These are phyloP conservation scores for Candida sonorensis DNA, from an alignment of 805 yeast species.

Conservation along the genomic window DNA sequence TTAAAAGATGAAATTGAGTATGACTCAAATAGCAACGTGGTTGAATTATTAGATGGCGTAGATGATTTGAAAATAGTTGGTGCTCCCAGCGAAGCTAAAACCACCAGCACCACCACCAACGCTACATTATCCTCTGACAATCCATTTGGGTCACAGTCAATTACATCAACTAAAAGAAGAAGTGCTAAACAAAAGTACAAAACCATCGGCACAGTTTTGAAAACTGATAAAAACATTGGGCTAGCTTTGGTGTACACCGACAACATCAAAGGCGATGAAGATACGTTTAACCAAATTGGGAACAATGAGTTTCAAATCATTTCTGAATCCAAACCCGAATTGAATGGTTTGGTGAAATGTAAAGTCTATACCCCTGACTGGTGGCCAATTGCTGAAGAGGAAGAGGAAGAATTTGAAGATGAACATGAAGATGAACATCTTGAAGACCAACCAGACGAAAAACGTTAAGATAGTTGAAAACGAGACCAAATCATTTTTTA, in stretches of 20 bases:
- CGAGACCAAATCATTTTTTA: no score
- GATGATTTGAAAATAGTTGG: conserved; percentile 16
- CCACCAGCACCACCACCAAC: no score
- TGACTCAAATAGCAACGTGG: conserved; percentile 3
- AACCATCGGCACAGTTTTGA: conserved; percentile 56
- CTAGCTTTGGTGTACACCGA: conserved; percentile 49
- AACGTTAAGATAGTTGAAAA: no score
- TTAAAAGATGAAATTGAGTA: conserved; percentile 1
- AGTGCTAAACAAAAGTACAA: conserved; percentile 25
- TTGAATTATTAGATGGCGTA: conserved; percentile 1
- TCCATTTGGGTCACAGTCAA: conserved; percentile 16
- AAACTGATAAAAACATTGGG: conserved; percentile 54
- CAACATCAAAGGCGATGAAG: conserved; percentile 20
- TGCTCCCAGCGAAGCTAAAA: no score
- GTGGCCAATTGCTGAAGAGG: conserved; percentile 52
- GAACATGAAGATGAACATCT: conserved; percentile 4
- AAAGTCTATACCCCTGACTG: conserved; percentile 59
- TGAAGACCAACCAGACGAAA: neutral
- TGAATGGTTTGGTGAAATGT: conserved; percentile 31
- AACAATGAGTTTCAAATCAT: conserved; percentile 15
- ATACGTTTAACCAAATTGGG: conserved; percentile 12
- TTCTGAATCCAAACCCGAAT: conserved; percentile 12
- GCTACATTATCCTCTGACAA: no score
- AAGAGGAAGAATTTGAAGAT: conserved; percentile 10
- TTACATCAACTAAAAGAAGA: conserved; percentile 11